Base-by-base conservation (phyloP, 2,329 filamentous ascomycete species). In the Pseudocercospora pini-densiflorae region DNA sequence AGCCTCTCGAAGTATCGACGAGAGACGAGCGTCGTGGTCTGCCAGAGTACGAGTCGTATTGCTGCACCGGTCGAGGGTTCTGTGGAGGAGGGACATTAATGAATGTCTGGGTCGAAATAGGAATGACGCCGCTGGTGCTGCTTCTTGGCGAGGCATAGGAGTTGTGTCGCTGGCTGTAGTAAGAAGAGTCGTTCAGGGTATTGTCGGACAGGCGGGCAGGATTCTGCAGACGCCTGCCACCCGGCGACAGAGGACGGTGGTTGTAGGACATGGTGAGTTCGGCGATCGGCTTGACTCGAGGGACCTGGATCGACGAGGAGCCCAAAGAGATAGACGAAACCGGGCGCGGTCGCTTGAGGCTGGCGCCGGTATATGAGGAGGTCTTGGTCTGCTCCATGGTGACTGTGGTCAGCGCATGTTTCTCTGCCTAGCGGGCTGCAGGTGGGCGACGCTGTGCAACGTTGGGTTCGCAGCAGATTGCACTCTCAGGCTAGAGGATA, bases 1-100 rank as follows among this genome's bases (percentile, higher is more conserved):
- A 65, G 8, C 64, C 64, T 75, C 81, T 70, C 12, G 79, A 77
- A 7, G 72, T 69, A 54, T 81, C 79, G 40, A 76, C 77, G 49
- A 81, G 69, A 2, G 82, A 84, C 49, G 81, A 82, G 7, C 82
- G 76, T 36, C 82, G 79, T 4, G 82, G 81, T 64, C 82, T 77
- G 54, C 81, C 79, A 7, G 78, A 75, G 75, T 83, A 83, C 8
- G 79, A 74, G 69, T 83, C 81, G 71, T 80, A 80, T 59, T 78
- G 79, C 71, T 74, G 66, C 19, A 65, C 65, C 6, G 69, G 69
- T 23, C 68, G 69, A 16, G 66, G 40, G 21, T 64, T 33, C 51
- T 61, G 61, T 19, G 71, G 69, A 33, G 71, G 69, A 12, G 72
- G 68, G 31, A 73, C 65, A 62, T 72, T 76, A 67, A 78, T 69